Conservation (phyloP, 164 flowering plant species). For the Nymphaea colorata region DNA sequence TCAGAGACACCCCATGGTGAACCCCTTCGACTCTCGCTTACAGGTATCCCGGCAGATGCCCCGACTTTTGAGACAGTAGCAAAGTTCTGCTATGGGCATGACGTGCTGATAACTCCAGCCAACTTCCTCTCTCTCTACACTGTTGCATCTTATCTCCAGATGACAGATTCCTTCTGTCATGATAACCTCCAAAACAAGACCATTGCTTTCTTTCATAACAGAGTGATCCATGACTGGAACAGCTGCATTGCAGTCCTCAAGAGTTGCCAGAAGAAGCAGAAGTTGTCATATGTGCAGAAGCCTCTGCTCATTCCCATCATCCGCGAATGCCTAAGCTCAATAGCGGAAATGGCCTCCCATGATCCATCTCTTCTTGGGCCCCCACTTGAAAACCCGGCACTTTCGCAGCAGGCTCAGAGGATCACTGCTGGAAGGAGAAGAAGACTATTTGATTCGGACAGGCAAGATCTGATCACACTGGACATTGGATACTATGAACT, state of each 20-base stretch:
- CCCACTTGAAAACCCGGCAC: slow-evolving; percentile 19
- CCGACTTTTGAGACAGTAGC: slow-evolving; percentile 41
- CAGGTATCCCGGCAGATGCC: slow-evolving; percentile 31
- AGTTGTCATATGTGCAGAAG: neutral
- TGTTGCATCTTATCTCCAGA: slow-evolving; percentile 42
- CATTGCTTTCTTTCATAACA: slow-evolving; percentile 25
- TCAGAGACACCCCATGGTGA: slow-evolving; percentile 22
- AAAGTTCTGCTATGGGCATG: slow-evolving; percentile 57
- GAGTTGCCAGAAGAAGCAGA: neutral
- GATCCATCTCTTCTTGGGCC: slow-evolving; percentile 52
- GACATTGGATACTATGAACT: slow-evolving; percentile 36
- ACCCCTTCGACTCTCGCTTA: slow-evolving; percentile 15
- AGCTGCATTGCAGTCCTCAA: slow-evolving; percentile 16
- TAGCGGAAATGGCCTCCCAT: slow-evolving; percentile 26
- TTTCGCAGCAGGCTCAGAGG: neutral
- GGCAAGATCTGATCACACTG: slow-evolving; percentile 40
- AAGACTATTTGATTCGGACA: slow-evolving; percentile 23
- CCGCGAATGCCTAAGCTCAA: slow-evolving; percentile 33
- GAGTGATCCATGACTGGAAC: slow-evolving; percentile 50
- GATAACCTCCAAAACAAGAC: slow-evolving; percentile 36
- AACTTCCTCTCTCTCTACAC: slow-evolving; percentile 46
- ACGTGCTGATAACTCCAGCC: slow-evolving; percentile 28
- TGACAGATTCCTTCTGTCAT: slow-evolving; percentile 48
- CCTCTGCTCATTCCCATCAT: slow-evolving; percentile 31
- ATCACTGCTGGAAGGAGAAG: slow-evolving; percentile 29